Evolutionary conservation across 306 rosid genomes (phyloP).

Genomic region (Vigna reflexopilosa): DNA sequence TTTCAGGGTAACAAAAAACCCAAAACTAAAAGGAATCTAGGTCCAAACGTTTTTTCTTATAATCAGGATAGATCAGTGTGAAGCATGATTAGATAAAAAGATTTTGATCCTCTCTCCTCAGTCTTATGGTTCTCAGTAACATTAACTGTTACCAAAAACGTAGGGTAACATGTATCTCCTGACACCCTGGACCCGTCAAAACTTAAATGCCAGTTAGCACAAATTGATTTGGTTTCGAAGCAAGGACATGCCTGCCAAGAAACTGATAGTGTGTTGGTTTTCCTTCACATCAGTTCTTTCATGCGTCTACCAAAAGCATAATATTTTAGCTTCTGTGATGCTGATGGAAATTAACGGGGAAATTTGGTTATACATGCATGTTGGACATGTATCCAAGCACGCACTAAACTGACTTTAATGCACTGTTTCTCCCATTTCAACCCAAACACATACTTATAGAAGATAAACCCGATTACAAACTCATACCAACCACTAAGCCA

Average conservation of each 20-base stretch:
- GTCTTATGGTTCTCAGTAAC: constrained; percentile 26
- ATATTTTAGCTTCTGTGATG: neutral
- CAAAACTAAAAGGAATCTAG: constrained; percentile 19
- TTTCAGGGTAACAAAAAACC: constrained; percentile 9
- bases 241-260: constrained; percentile 17
- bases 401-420: constrained; percentile 2
- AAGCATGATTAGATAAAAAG: constrained; percentile 4
- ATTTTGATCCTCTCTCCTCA: constrained; percentile 18
- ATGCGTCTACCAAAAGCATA: neutral
- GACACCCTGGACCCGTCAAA: constrained; percentile 23
- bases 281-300: neutral
- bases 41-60: neutral
- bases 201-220: constrained; percentile 16
- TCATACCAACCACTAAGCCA: constrained; percentile 26
- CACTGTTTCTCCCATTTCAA: neutral
- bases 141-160: neutral
- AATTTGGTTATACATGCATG: neutral
- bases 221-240: constrained; percentile 18
- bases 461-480: neutral
- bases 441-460: constrained; percentile 20
- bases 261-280: neutral
- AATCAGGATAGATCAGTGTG: neutral
- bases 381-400: neutral
- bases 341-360: neutral
- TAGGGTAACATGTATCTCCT: constrained; percentile 7